Evolutionary conservation across 495 filamentous ascomycete genomes (phyloP), one percentile per base, ranked within the genome.

Genomic region (Penicillium steckii): DNA sequence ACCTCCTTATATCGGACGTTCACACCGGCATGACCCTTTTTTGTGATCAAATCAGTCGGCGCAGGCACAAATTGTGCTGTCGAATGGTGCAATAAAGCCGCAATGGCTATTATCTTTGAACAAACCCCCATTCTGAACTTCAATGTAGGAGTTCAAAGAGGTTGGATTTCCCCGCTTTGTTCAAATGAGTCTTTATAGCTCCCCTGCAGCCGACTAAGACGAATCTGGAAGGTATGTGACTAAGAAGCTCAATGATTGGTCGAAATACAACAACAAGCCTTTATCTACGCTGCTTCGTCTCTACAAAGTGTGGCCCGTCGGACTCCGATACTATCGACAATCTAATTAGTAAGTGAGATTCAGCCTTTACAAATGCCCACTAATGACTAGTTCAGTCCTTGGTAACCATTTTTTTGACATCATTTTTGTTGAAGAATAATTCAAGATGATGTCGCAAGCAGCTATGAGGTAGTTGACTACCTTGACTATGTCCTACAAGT

Each of bases 1-100:
- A 84, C 83, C 57, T 84, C 63, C 57, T 85, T 86, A 63, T 85
- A 86, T 8, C 84, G 77, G 13, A 83, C 76, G 1, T 74, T 56
- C 52, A 85, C 60, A 23, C 69, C 72, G 5, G 78, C 72, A 57
- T 80, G 72, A 1, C 83, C 83, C 12, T 72, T 68, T 5, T 73
- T 75, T 0, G 64, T 61, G 54, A 73, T 80, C 35, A 85, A 61
- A 47, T 79, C 74, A 4, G 74, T 78, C 1, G 83, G 82, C 18
- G 78, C 61, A n/a, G 75, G 46, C n/a, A 86, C 78, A 56, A 85
- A 86, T 57, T 86, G 82, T 1, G 78, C 77, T 2, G 38, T 30
- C 25, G 41, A 37, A 25, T 17, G 48, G 1, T 44, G 46, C 7
- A 35, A 49, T 30, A 60, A 22, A 24, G 49, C 53, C 2, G 46